Base-by-base conservation (phyloP, 169 alveolate genomes). In the Cryptosporidium parvum region DNA sequence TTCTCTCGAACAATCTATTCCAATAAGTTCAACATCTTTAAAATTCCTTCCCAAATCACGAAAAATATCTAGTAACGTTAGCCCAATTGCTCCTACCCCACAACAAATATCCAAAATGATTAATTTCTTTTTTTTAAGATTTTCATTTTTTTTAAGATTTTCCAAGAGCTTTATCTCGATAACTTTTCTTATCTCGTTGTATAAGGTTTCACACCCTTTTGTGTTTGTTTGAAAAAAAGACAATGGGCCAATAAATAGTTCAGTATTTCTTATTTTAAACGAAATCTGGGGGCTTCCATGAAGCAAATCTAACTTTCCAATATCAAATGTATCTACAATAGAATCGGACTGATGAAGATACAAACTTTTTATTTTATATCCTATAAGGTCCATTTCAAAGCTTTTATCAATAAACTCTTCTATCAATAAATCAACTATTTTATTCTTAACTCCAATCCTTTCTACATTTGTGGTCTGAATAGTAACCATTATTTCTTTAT, bases 41-140 rank as follows among this genome's bases (percentile, higher is more conserved):
- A 39, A 51, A 58, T 44, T 48, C 31, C 35, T 44, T 37, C 61
- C 33, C 58, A 23, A n/a, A 52, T 71, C 86, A 8, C 52, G 56
- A 12, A 91, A 26, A 21, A 86, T 75, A 33, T 85, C 85, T 3
- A 86, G 87, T 4, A 85, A 69, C 35, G 87, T 69, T 45, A 92
- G 70, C 1, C 92, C 92, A 56, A 92, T 86, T n/a, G 93, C 73
- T 33, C 94, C 94, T 5, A 86, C 75, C 26, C 94, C 94, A 73
- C 93, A 86, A 62, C 94, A 92, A 53, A 92, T 59, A 69, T 92
- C 94, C 26, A 80, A 42, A 39, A 80, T 39, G n/a, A 42, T 21
- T 21, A 80, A 65, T 61, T 62, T 35, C 75, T 61, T 65, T 42
- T 12, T 42, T 23, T 37, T 39, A 14, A 14, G 2, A 16, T n/a